Conservation (phyloP, 2,329 filamentous ascomycete species). For the Lachnellula hyalina region DNA sequence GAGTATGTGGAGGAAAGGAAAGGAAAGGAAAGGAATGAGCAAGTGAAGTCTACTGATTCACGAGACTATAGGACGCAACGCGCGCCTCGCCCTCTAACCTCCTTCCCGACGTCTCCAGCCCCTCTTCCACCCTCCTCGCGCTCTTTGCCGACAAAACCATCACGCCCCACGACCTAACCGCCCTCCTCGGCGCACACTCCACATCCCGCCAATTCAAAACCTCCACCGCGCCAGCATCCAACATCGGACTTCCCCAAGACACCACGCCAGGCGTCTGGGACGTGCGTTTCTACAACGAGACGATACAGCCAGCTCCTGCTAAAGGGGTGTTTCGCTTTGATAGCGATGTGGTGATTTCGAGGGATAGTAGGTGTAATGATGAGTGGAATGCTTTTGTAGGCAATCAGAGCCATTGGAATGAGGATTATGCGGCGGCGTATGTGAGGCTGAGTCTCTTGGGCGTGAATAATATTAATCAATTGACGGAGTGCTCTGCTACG, state of each 20-base stretch:
- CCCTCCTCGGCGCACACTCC: conserved; percentile 35
- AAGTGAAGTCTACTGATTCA: too few relatives aligned
- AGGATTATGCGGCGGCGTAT: too few relatives aligned
- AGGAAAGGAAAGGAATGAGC: too few relatives aligned
- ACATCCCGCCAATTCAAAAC: conserved; percentile 28
- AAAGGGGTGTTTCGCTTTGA: too few relatives aligned
- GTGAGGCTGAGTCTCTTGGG: too few relatives aligned
- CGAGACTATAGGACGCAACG: not conserved
- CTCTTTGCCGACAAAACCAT: conserved; percentile 35
- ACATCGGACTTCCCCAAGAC: conserved; percentile 28
- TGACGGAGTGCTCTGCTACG: too few relatives aligned
- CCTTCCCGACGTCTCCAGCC: conserved; percentile 5
- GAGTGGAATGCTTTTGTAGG: too few relatives aligned
- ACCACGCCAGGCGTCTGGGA: conserved; percentile 35
- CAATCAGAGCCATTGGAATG: too few relatives aligned
- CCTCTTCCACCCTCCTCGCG: conserved; percentile 17
- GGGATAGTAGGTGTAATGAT: too few relatives aligned
- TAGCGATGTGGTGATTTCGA: too few relatives aligned
- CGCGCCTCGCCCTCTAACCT: not conserved
- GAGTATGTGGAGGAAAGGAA: too few relatives aligned
- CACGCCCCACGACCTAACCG: conserved; percentile 33
- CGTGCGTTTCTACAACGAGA: conserved; percentile 33
- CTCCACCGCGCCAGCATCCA: conserved; percentile 19
- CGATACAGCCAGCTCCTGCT: conserved; percentile 7
- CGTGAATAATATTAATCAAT: too few relatives aligned